These are phyloP conservation scores for Dactylorhiza incarnata DNA, from an alignment of 106 monocot species.

Conservation along the genomic window DNA sequence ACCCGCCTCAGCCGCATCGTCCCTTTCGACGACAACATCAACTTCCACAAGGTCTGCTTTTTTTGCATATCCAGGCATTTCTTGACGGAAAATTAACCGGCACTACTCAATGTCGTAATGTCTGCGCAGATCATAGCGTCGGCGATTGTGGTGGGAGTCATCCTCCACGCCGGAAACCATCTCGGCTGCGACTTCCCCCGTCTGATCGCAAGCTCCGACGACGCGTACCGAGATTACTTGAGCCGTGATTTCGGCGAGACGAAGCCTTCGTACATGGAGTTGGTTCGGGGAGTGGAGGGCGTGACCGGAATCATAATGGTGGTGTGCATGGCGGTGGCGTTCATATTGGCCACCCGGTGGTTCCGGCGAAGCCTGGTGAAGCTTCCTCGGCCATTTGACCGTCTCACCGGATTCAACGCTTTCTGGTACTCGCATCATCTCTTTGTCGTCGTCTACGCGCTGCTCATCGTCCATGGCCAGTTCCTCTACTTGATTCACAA, in stretches of 20 bases:
- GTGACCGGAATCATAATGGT: constrained; percentile 79
- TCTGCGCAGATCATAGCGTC: constrained; percentile 64
- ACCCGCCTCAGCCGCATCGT: constrained; percentile 37
- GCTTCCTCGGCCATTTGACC: constrained; percentile 62
- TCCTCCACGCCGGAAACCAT: constrained; percentile 86
- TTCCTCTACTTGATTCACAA: constrained; percentile 58
- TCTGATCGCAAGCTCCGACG: constrained; percentile 27
- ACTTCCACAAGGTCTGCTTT: constrained; percentile 82
- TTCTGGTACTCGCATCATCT: constrained; percentile 97
- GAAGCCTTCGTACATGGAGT: constrained; percentile 48
- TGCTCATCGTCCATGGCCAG: constrained; percentile 62
- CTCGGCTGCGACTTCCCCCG: constrained; percentile 78
- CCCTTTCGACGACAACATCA: constrained; percentile 91
- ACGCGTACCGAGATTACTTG: constrained; percentile 22
- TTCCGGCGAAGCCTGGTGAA: constrained; percentile 74
- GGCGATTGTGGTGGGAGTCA: constrained; percentile 79
- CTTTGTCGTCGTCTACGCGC: constrained; percentile 60
- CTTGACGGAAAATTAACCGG: not conserved
- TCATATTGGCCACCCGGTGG: constrained; percentile 76
- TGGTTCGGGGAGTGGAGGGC: constrained; percentile 55
- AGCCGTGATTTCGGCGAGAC: constrained; percentile 40
- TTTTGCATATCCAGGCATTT: not conserved
- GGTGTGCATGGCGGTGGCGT: constrained; percentile 63
- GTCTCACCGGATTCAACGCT: constrained; percentile 85
- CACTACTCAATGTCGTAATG: not conserved